Evolutionary conservation across 2,329 filamentous ascomycete species (phyloP).

Genomic region (Periconia digitata): DNA sequence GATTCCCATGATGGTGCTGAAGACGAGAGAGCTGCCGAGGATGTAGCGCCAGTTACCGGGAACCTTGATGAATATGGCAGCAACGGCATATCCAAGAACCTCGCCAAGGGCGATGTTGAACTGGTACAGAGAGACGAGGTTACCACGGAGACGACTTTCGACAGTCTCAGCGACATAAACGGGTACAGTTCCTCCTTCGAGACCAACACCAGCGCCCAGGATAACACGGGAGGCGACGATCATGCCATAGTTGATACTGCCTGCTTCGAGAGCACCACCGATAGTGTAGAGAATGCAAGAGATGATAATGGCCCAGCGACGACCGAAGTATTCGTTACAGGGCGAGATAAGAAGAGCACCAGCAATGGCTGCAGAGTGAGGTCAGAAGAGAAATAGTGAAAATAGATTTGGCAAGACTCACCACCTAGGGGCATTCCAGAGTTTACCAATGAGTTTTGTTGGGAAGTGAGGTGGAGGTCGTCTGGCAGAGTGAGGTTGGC

Average conservation of each 20-base stretch:
- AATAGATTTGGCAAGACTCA: constrained; percentile 7
- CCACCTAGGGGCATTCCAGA: constrained; percentile 68
- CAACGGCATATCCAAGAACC: constrained; percentile 71
- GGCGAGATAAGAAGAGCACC: constrained; percentile 69
- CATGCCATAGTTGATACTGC: constrained; percentile 69
- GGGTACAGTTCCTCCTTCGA: constrained; percentile 73
- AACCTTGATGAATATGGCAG: constrained; percentile 72
- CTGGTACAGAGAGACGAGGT: constrained; percentile 73
- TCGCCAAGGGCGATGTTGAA: constrained; percentile 76
- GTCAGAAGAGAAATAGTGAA: constrained; percentile 3
- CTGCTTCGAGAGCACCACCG: constrained; percentile 68
- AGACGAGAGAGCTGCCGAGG: constrained; percentile 70
- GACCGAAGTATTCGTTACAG: constrained; percentile 67
- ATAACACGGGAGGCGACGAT: constrained; percentile 69
- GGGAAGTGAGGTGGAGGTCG: constrained; percentile 56
- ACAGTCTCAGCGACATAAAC: constrained; percentile 76
- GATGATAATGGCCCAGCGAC: constrained; percentile 69
- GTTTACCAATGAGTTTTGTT: constrained; percentile 67
- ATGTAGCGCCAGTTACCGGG: constrained; percentile 73
- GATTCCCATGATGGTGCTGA: constrained; percentile 63
- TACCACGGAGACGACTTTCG: constrained; percentile 66
- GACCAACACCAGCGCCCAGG: constrained; percentile 69
- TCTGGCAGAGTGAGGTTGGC: constrained; percentile 67
- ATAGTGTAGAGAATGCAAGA: constrained; percentile 71
- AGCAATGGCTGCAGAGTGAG: constrained; percentile 55